These are phyloP conservation scores for Didymella glomerata DNA, from an alignment of 2,329 filamentous ascomycete genomes.

Conservation along the genomic window DNA sequence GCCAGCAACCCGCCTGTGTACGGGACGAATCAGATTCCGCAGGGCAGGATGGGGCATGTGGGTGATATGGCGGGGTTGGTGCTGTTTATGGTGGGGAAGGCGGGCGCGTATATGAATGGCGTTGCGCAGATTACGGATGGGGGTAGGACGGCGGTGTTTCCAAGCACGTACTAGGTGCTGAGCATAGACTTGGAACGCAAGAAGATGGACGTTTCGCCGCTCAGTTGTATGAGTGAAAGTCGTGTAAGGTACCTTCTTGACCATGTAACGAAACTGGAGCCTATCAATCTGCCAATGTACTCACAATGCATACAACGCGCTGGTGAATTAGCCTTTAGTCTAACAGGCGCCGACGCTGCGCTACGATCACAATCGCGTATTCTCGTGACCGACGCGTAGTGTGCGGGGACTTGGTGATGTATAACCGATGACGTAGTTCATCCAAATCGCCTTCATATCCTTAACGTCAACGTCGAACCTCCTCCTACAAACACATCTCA, in stretches of 20 bases:
- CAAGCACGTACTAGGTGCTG: constrained; percentile 42
- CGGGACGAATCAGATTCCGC: constrained; percentile 48
- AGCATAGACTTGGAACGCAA: background rate
- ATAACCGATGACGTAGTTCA: constrained; percentile 17
- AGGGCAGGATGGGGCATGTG: constrained; percentile 51
- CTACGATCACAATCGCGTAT: constrained; percentile 4
- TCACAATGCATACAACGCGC: background rate
- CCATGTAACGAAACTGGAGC: background rate
- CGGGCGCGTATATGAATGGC: constrained; percentile 64
- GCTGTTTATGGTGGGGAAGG: constrained; percentile 61
- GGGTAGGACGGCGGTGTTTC: constrained; percentile 50
- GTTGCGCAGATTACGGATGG: constrained; percentile 60
- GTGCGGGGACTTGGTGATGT: constrained; percentile 4
- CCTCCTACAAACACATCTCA: background rate
- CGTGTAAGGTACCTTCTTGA: too few relatives aligned
- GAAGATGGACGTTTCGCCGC: too few relatives aligned
- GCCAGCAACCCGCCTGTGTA: constrained; percentile 37
- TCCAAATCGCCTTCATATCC: constrained; percentile 10
- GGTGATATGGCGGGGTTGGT: constrained; percentile 61
- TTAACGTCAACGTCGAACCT: background rate
- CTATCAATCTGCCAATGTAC: background rate
- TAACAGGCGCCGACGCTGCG: background rate
- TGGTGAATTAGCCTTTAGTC: background rate
- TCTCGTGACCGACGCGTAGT: constrained; percentile 11
- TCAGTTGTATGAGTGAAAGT: too few relatives aligned